Percentiles rank a stretch among this genome's conserved stretches.
These are phyloP conservation scores for Debaryomyces sp. DNA, from an alignment of 1,139 yeast species.

Conservation along the genomic window DNA sequence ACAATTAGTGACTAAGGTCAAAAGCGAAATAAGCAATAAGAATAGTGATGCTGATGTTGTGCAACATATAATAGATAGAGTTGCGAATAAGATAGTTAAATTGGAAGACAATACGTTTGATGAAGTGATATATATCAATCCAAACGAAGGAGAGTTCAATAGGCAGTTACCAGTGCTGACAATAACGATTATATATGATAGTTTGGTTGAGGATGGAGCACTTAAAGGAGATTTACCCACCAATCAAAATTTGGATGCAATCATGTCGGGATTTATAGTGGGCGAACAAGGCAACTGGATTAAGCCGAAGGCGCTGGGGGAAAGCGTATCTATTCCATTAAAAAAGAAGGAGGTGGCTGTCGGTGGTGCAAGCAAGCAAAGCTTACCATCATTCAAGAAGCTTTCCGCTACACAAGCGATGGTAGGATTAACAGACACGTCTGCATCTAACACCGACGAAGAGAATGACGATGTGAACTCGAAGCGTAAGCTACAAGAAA, in stretches of 20 bases:
- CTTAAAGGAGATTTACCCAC: slow-evolving; percentile 55
- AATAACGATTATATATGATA: slow-evolving; percentile 41
- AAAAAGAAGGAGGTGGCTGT: slow-evolving; percentile 23
- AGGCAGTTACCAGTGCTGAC: slow-evolving; percentile 46
- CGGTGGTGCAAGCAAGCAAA: slow-evolving; percentile 14
- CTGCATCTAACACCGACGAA: slow-evolving; percentile 39
- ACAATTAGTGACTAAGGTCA: slow-evolving; percentile 42
- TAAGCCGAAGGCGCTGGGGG: slow-evolving; percentile 41
- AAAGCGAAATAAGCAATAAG: slow-evolving; percentile 22
- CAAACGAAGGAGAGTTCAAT: slow-evolving; percentile 46
- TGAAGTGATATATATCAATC: slow-evolving; percentile 60
- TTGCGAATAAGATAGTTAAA: slow-evolving; percentile 58
- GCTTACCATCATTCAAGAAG: slow-evolving; percentile 33
- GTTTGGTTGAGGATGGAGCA: slow-evolving; percentile 50
- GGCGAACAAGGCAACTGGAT: slow-evolving; percentile 41
- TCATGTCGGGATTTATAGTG: slow-evolving; percentile 65
- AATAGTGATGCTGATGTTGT: slow-evolving; percentile 33
- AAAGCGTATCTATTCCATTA: slow-evolving; percentile 29
- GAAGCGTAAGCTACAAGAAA: slow-evolving; percentile 46
- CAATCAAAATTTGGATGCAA: slow-evolving; percentile 57
- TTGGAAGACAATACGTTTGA: slow-evolving; percentile 48
- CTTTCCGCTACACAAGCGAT: slow-evolving; percentile 16
- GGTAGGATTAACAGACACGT: slow-evolving; percentile 46
- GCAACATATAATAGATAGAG: slow-evolving; percentile 73
- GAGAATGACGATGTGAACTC: slow-evolving; percentile 42